Conservation (phyloP, 2,329 filamentous ascomycete species). For the Aspergillus sp. region DNA sequence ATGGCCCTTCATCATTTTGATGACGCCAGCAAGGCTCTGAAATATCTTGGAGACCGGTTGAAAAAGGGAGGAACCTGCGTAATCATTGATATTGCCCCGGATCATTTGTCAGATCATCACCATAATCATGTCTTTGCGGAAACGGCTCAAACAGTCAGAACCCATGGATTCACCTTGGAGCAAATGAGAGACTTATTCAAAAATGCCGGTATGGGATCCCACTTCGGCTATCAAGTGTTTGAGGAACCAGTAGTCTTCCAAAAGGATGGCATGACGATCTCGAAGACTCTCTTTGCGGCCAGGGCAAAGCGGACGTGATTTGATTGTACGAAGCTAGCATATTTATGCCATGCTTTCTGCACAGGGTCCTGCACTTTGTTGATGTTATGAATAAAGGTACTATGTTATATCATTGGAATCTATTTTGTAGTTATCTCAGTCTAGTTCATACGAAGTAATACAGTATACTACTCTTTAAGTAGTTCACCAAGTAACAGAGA, state of each 20-base stretch:
- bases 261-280: slow-evolving; percentile 14
- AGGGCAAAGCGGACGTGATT: slow-evolving; percentile 19
- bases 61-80: slow-evolving; percentile 58
- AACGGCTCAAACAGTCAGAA: slow-evolving; percentile 49
- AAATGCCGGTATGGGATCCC: slow-evolving; percentile 50
- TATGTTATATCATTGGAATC: background rate
- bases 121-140: background rate
- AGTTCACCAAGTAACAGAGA: background rate
- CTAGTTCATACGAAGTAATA: background rate
- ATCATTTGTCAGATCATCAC: slow-evolving; percentile 28
- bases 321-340: background rate
- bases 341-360: no score
- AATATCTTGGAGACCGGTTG: slow-evolving; percentile 53
- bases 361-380: no score
- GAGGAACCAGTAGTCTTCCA: slow-evolving; percentile 43
- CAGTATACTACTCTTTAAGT: background rate
- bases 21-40: slow-evolving; percentile 53
- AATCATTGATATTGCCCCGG: slow-evolving; percentile 59
- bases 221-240: slow-evolving; percentile 52
- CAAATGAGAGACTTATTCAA: slow-evolving; percentile 55
- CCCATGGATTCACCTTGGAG: slow-evolving; percentile 57
- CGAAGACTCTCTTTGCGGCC: slow-evolving; percentile 26
- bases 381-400: no score
- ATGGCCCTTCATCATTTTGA: slow-evolving; percentile 61
- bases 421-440: background rate